Evolutionary conservation across 192 early-diverging fungal genomes (phyloP), one percentile per base, ranked within the genome.

Genomic region (Backusella psychrophila): DNA sequence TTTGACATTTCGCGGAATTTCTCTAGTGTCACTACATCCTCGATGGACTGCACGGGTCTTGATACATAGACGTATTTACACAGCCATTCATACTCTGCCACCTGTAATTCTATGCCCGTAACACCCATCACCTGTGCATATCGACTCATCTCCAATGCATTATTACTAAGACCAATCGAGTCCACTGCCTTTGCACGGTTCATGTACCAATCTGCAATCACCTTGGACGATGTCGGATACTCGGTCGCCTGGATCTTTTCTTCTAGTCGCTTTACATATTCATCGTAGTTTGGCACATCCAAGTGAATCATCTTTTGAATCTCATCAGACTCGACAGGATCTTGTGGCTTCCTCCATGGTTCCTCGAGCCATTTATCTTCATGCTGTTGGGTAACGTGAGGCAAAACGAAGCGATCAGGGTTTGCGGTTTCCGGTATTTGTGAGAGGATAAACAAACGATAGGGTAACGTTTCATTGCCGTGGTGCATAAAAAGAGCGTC

Each of bases 401-500:
- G 80, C 53, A 75, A 53, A 52, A 69, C 82, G 49, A 87, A 90
- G 1, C 69, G 67, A 31, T 75, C 81, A 12, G 83, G 83, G 44
- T 88, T 87, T 4, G 80, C 83, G 3, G 88, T 86, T 70, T 91
- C 87, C 1, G 92, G 92, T 0, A 94, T 79, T 41, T 88, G 82
- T 12, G 78, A 77, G 17, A 91, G 72, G 66, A 93, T 89, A 3
- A 81, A 80, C 17, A 93, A 76, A 19, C 93, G 82, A 77, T 87
- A 90, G 21, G 91, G 91, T 59, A 89, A 72, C 0, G 88, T 75
- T 41, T 93, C 88, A 3, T 78, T 38, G 1, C 88, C 86, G 69
- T 93, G 91, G 0, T 89, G 85, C 49, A 83, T 89, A 42, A 93
- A 89, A 19, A 94, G 72, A 6, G 87, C 80, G 67, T 87, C 84